Conservation (phyloP, 2,329 filamentous ascomycete genomes). For the Emergomyces pasteurianus region DNA sequence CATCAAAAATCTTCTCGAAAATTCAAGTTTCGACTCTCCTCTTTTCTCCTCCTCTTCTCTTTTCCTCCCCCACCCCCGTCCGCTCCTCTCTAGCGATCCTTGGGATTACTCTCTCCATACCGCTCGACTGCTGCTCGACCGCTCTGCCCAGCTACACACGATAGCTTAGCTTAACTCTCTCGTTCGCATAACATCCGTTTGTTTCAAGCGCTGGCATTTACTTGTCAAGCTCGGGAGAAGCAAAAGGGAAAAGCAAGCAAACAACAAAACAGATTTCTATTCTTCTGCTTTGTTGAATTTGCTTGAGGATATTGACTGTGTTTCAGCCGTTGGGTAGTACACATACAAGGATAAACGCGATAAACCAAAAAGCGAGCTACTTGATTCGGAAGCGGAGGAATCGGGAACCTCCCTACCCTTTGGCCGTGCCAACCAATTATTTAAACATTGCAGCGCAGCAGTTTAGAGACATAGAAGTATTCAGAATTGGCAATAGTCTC, state of each 20-base stretch:
- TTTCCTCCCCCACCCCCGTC: slow-evolving; percentile 9
- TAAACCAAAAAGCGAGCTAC: not conserved
- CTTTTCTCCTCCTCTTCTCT: not conserved
- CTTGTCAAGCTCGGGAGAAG: slow-evolving; percentile 32
- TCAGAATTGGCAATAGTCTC: too few species aligned
- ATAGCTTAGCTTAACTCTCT: slow-evolving; percentile 11
- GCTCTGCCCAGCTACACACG: not conserved
- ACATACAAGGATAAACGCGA: not conserved
- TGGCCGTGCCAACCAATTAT: not conserved
- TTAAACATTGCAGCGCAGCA: not conserved
- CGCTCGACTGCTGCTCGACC: not conserved
- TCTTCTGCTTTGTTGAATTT: not conserved
- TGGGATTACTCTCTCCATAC: not conserved
- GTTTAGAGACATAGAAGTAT: not conserved
- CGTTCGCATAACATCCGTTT: not conserved
- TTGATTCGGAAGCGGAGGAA: not conserved
- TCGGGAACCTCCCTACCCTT: not conserved
- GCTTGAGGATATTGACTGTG: not conserved
- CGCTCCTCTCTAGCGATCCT: slow-evolving; percentile 14
- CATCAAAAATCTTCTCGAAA: not conserved
- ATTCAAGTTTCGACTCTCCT: not conserved
- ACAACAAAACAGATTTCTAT: not conserved
- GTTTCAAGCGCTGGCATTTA: slow-evolving; percentile 35
- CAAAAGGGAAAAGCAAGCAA: not conserved
- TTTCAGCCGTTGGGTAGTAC: not conserved